These are phyloP conservation scores for Melanopsichium pennsylvanicum DNA, from an alignment of 1,284 basidiomycete genomes.

Conservation along the genomic window DNA sequence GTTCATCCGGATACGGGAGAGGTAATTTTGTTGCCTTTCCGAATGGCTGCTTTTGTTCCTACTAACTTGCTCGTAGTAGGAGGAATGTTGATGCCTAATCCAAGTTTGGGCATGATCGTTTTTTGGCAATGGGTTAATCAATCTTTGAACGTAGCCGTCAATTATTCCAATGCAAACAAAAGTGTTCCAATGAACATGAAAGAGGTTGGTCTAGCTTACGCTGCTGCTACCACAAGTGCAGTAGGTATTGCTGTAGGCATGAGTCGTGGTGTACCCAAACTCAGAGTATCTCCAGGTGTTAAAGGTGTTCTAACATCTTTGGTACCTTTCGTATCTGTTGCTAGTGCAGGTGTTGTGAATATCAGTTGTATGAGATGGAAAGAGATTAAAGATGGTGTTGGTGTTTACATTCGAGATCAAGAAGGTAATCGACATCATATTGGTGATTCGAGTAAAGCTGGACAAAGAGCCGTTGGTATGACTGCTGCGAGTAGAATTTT, in stretches of 20 bases:
- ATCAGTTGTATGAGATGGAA: constrained; percentile 71
- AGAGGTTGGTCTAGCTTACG: constrained; percentile 69
- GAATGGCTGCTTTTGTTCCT: constrained; percentile 70
- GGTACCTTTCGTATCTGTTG: constrained; percentile 70
- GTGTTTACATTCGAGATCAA: constrained; percentile 66
- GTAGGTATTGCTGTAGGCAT: constrained; percentile 70
- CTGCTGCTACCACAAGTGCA: constrained; percentile 69
- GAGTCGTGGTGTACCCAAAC: constrained; percentile 68
- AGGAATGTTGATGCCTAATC: constrained; percentile 66
- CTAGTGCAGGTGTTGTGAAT: constrained; percentile 58
- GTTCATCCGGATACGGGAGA: constrained; percentile 68
- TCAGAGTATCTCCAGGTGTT: constrained; percentile 39
- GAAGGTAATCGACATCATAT: constrained; percentile 62
- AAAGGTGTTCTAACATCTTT: constrained; percentile 62
- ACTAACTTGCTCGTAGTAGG: constrained; percentile 69
- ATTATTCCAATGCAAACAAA: constrained; percentile 69
- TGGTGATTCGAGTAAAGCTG: constrained; percentile 68
- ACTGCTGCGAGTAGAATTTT: constrained; percentile 69
- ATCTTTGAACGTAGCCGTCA: constrained; percentile 65
- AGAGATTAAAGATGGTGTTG: constrained; percentile 70
- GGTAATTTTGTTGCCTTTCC: constrained; percentile 68
- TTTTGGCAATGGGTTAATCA: constrained; percentile 72
- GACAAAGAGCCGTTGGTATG: constrained; percentile 69
- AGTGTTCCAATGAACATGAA: constrained; percentile 68
- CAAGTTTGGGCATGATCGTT: constrained; percentile 64